Evolutionary conservation across 805 yeast species (phyloP).

Genomic region (Yamadazyma scolyti): DNA sequence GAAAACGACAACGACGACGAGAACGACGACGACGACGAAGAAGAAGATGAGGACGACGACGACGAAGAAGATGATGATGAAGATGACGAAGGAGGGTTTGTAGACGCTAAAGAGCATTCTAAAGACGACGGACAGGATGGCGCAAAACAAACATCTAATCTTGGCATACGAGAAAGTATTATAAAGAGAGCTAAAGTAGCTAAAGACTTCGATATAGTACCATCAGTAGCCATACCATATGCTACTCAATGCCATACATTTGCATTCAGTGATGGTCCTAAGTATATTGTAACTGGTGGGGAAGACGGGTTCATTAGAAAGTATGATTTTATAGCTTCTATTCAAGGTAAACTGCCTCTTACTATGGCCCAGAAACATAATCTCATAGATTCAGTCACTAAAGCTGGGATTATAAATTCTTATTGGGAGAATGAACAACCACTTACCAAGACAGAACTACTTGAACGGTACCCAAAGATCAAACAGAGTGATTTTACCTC

Average conservation of each 20-base stretch:
- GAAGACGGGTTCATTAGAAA: conserved; percentile 92
- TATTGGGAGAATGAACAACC: conserved; percentile 99
- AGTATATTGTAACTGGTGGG: conserved; percentile 91
- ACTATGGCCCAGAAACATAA: conserved; percentile 91
- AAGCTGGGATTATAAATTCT: conserved; percentile 76
- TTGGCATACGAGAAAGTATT: conserved; percentile 22
- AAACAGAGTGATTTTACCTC: conserved; percentile 30
- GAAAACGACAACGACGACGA: conserved; percentile 16
- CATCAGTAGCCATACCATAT: conserved; percentile 86
- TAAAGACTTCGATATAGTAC: conserved; percentile 64
- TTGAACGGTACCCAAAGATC: conserved; percentile 31
- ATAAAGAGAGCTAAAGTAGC: conserved; percentile 47
- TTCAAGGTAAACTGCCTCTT: conserved; percentile 81
- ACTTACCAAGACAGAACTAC: conserved; percentile 38
- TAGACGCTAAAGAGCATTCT: conserved; percentile 13
- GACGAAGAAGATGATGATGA: conserved; percentile 15
- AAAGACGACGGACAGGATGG: conserved; percentile 15
- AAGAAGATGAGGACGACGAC: conserved; percentile 13
- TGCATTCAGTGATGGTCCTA: conserved; percentile 73
- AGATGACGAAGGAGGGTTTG: conserved; percentile 13
- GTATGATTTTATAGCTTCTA: conserved; percentile 79
- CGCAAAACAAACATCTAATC: conserved; percentile 1
- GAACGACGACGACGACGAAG: conserved; percentile 12
- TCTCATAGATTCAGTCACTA: conserved; percentile 77
- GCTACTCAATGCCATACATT: conserved; percentile 73